A percentile compares a stretch with the other conserved stretches of the same genome.
Conservation (phyloP, 345 rosid species). For the Populus alba region DNA sequence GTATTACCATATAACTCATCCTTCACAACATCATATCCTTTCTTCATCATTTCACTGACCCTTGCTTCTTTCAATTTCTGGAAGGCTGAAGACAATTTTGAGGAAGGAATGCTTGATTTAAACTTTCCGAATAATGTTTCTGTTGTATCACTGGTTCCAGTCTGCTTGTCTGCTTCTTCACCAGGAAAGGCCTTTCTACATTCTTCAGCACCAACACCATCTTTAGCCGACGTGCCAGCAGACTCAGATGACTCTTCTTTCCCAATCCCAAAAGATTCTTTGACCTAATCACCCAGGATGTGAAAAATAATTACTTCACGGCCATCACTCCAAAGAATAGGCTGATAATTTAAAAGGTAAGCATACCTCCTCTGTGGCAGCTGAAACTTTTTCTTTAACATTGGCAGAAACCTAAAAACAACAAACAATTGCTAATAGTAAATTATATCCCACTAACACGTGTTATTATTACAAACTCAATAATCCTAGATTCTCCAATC, state of each 20-base stretch:
- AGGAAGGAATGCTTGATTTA: constrained; percentile 61
- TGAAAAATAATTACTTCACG: neutral
- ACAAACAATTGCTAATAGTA: neutral
- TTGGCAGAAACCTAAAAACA: constrained; percentile 68
- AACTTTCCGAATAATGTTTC: constrained; percentile 65
- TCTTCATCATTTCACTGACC: constrained; percentile 72
- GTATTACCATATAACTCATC: constrained; percentile 74
- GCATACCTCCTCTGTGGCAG: constrained; percentile 85
- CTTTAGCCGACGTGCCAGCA: constrained; percentile 39
- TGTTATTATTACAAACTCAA: neutral
- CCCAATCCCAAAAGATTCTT: constrained; percentile 58
- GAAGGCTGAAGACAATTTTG: constrained; percentile 58
- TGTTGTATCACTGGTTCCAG: constrained; percentile 42
- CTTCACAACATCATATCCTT: constrained; percentile 82
- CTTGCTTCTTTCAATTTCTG: constrained; percentile 65
- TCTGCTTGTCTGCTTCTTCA: constrained; percentile 45
- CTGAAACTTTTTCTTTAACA: constrained; percentile 70
- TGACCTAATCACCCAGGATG: constrained; percentile 52
- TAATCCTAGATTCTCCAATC: neutral
- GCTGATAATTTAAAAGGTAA: constrained; percentile 11
- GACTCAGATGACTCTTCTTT: constrained; percentile 50
- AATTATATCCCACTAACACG: neutral
- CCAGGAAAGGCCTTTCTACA: constrained; percentile 44
- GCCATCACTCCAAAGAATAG: neutral
- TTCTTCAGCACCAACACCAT: constrained; percentile 30